Conservation (phyloP, 1,284 basidiomycete genomes). For the Phellopilus nigrolimitatus region DNA sequence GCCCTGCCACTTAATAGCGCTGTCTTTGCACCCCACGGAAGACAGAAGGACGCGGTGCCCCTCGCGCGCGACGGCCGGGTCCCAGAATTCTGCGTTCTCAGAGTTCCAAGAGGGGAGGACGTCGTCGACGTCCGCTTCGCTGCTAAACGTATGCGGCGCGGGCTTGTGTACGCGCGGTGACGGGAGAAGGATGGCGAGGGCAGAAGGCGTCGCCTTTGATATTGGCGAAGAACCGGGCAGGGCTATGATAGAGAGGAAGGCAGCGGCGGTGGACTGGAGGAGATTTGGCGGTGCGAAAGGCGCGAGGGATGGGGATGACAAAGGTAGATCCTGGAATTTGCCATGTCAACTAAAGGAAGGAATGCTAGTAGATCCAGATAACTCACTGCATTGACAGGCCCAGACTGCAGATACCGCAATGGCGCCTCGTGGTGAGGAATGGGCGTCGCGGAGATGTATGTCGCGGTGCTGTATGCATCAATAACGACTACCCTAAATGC, state of each 20-base stretch:
- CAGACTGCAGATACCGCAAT: constrained; percentile 47
- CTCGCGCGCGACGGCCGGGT: constrained; percentile 23
- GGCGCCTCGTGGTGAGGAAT: constrained; percentile 41
- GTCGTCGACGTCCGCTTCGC: not conserved
- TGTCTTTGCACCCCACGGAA: constrained; percentile 26
- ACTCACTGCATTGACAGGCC: constrained; percentile 11
- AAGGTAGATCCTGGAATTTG: constrained; percentile 19
- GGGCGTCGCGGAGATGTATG: constrained; percentile 42
- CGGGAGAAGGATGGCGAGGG: constrained; percentile 45
- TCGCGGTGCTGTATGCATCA: constrained; percentile 48
- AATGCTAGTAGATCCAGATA: constrained; percentile 25
- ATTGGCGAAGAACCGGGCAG: constrained; percentile 26
- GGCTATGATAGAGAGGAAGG: constrained; percentile 40
- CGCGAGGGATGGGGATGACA: constrained; percentile 25
- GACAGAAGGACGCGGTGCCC: constrained; percentile 35
- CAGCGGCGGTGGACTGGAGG: constrained; percentile 50
- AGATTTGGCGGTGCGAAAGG: constrained; percentile 54
- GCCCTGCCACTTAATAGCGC: constrained; percentile 18
- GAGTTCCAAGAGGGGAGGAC: not conserved
- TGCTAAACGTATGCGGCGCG: constrained; percentile 1
- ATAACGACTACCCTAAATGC: constrained; percentile 43
- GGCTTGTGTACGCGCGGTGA: constrained; percentile 38
- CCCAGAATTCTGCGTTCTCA: constrained; percentile 11
- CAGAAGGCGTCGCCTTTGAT: constrained; percentile 16
- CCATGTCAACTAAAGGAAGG: constrained; percentile 1